Percentiles rank a stretch among this genome's conserved stretches.
Conservation (phyloP, 768 basidiomycete species). For the Termitomyces bulborhizus region DNA sequence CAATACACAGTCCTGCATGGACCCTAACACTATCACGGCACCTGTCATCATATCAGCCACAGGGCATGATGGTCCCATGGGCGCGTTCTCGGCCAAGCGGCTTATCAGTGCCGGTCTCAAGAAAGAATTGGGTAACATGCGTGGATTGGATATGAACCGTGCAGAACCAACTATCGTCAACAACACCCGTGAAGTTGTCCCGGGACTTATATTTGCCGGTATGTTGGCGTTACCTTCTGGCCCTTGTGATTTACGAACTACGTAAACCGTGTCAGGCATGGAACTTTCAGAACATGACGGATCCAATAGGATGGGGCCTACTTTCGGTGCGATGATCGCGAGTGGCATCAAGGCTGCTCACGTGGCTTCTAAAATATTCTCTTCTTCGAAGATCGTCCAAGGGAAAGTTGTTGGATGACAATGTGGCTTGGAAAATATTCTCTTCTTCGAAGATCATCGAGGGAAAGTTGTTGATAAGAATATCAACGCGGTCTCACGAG, state of each 20-base stretch:
- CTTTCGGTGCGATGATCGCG: slow-evolving; percentile 77
- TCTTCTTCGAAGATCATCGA: slow-evolving; percentile 43
- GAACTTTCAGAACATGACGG: slow-evolving; percentile 80
- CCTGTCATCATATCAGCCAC: slow-evolving; percentile 68
- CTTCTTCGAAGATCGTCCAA: slow-evolving; percentile 41
- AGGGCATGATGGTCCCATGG: slow-evolving; percentile 77
- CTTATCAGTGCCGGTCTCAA: slow-evolving; percentile 69
- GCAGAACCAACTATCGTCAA: slow-evolving; percentile 82
- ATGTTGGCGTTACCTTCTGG: slow-evolving; percentile 16
- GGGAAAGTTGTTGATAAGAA: slow-evolving; percentile 45
- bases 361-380: slow-evolving; percentile 51
- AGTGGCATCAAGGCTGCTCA: slow-evolving; percentile 70
- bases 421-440: slow-evolving; percentile 51
- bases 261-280: slow-evolving; percentile 47
- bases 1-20: slow-evolving; percentile 75
- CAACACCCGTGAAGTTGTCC: slow-evolving; percentile 68
- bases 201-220: slow-evolving; percentile 73
- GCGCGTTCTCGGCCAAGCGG: slow-evolving; percentile 76
- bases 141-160: slow-evolving; percentile 73
- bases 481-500: background rate
- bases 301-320: slow-evolving; percentile 71
- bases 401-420: slow-evolving; percentile 46
- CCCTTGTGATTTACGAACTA: background rate
- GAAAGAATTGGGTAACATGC: slow-evolving; percentile 75
- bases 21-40: slow-evolving; percentile 79